Evolutionary conservation across 2,329 filamentous ascomycete species (phyloP).

Genomic region (Apiospora phragmitis): DNA sequence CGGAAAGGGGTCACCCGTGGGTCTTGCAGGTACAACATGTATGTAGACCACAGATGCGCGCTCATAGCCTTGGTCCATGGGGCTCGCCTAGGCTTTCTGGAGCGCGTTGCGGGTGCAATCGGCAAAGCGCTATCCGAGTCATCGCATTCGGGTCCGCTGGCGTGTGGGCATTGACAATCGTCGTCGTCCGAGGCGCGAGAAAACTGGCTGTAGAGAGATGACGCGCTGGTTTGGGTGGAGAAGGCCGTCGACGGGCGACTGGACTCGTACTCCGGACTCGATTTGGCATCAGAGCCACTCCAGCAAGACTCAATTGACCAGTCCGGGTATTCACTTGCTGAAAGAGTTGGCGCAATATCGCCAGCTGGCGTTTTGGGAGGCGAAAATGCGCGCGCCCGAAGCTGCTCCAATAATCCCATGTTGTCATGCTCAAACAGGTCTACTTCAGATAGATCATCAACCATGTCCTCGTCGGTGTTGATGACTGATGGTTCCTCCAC

Average conservation of each 20-base stretch:
- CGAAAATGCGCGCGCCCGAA: slow-evolving; percentile 46
- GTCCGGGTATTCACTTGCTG: slow-evolving; percentile 53
- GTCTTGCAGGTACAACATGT: slow-evolving; percentile 65
- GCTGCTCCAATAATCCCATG: slow-evolving; percentile 31
- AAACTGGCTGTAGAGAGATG: slow-evolving; percentile 58
- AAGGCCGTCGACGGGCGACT: slow-evolving; percentile 61
- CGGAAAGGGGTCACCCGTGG: slow-evolving; percentile 67
- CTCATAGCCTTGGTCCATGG: slow-evolving; percentile 67
- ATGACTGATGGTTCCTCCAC: slow-evolving; percentile 55
- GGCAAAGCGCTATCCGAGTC: slow-evolving; percentile 14
- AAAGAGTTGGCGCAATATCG: slow-evolving; percentile 42
- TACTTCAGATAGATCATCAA: slow-evolving; percentile 37
- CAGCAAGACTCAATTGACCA: slow-evolving; percentile 59
- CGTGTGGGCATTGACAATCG: slow-evolving; percentile 49
- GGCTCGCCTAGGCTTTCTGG: slow-evolving; percentile 46
- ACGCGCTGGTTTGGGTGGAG: slow-evolving; percentile 59
- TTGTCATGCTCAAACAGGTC: slow-evolving; percentile 34
- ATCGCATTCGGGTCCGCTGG: slow-evolving; percentile 10
- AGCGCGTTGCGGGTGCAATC: not conserved
- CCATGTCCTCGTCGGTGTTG: slow-evolving; percentile 43
- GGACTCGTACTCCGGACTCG: slow-evolving; percentile 59
- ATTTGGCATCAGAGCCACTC: slow-evolving; percentile 53
- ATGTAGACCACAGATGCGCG: slow-evolving; percentile 66
- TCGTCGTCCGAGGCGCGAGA: slow-evolving; percentile 60
- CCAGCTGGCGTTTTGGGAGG: slow-evolving; percentile 62